Base-by-base conservation (phyloP, 495 filamentous ascomycete genomes). In the Corynascus novoguineensis region DNA sequence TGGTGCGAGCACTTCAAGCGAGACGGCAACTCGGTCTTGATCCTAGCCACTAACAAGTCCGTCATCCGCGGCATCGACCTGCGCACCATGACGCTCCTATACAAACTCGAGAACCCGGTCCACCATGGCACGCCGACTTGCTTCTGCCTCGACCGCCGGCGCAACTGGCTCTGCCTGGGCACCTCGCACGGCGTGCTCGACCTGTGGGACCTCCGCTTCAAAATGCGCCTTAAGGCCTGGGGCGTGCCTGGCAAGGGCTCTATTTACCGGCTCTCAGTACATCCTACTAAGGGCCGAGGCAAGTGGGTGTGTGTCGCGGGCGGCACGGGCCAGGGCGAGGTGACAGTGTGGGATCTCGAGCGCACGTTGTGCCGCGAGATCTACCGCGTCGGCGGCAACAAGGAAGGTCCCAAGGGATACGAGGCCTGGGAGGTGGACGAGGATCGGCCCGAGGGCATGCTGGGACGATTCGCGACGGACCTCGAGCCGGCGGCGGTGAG, bases 181-280 rank as follows among this genome's bases (percentile, higher is more conserved):
- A 97, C 95, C 0, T 89, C 91, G 7, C 92, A 97, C 62, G 95
- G 95, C 4, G 84, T 97, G 45, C 74, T 99, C 8, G 88, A 95
- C 63, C 77, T 99, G 17, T 99, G 95, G 93, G 95, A 99, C 67
- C 81, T 99, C 15, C 87, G 95, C 15, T 99, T 97, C 73, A 86
- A 82, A 50, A 78, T 96, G 48, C 84, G 90, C 15, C 71, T 96
- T 28, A 92, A 88, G 70, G 87, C 85, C 6, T 97, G 92, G 92
- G 90, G 88, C 21, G 80, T 99, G 9, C 84, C 89, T 2, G 88
- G 88, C 28, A 87, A 85, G 62, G 81, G 85, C 8, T 77, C 88
- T 24, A 95, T 99, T 58, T 88, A 95, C 57, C 81, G 89, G 9
- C 74, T 97, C 4, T 73, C 82, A 50, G 71, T 93, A 2, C 89